Conservation (phyloP, 225 moss, liverwort and hornwort species). For the Pleurozium schreberi region DNA sequence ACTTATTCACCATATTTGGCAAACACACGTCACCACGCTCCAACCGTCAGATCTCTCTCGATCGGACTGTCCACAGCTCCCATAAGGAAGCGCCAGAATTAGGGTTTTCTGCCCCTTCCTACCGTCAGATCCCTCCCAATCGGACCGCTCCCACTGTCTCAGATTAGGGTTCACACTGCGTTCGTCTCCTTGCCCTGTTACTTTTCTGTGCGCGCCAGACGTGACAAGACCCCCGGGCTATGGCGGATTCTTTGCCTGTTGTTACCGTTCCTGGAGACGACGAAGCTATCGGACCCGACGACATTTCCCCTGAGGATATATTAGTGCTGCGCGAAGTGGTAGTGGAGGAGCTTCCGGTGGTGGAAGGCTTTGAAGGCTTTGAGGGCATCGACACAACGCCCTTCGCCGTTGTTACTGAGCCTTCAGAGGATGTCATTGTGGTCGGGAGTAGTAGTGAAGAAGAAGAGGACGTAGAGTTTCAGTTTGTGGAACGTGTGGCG, state of each 20-base stretch:
- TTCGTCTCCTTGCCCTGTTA: not conserved
- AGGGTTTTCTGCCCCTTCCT: not conserved
- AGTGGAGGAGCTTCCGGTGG: slow-evolving; percentile 13
- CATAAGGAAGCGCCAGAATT: not conserved
- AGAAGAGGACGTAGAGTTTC: not conserved
- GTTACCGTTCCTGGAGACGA: slow-evolving; percentile 12
- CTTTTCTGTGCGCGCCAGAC: not conserved
- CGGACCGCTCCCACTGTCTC: not conserved
- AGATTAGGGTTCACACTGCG: not conserved
- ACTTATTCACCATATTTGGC: not conserved
- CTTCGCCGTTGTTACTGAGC: not conserved
- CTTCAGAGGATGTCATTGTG: slow-evolving; percentile 3
- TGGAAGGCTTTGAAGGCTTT: not conserved
- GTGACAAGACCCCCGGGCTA: not conserved
- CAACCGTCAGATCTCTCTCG: not conserved
- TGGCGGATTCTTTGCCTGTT: slow-evolving; percentile 21
- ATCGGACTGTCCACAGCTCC: not conserved
- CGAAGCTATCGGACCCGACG: not conserved
- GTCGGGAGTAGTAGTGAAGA: slow-evolving; percentile 3
- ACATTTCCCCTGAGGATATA: not conserved
- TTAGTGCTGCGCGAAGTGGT: slow-evolving; percentile 6
- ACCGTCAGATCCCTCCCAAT: not conserved
- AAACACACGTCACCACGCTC: not conserved
- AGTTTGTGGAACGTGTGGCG: not conserved
- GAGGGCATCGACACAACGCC: not conserved